Conservation (phyloP, 495 filamentous ascomycete genomes). For the Trichocladium antarcticum region DNA sequence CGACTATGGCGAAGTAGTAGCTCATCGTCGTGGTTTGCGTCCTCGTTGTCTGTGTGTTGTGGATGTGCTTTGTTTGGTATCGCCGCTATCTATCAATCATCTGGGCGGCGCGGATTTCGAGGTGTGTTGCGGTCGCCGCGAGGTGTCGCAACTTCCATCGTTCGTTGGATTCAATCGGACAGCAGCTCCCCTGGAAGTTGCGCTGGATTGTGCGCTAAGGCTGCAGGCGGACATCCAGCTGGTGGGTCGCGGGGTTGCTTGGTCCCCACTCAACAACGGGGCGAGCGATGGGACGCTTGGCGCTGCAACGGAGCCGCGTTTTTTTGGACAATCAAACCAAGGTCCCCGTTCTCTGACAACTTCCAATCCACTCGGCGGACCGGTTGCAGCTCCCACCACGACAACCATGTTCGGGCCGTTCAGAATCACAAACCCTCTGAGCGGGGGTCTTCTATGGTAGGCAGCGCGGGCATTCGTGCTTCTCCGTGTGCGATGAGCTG, state of each 20-base stretch:
- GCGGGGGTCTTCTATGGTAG: slow-evolving; percentile 77
- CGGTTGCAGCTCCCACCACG: slow-evolving; percentile 10
- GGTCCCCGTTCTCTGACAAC: not conserved
- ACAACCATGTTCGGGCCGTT: slow-evolving; percentile 66
- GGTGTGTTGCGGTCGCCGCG: not conserved
- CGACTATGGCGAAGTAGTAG: slow-evolving; percentile 93
- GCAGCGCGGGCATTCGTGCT: slow-evolving; percentile 4
- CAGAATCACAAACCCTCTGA: slow-evolving; percentile 62
- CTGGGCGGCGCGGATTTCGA: not conserved
- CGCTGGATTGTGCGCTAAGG: slow-evolving; percentile 4
- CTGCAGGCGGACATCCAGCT: slow-evolving; percentile 6
- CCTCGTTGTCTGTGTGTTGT: not conserved
- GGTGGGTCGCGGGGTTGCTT: slow-evolving; percentile 15
- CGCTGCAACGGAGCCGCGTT: slow-evolving; percentile 12
- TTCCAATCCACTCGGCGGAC: slow-evolving; percentile 3
- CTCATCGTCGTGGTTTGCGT: slow-evolving; percentile 48
- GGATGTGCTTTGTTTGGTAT: not conserved
- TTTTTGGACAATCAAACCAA: slow-evolving; percentile 10
- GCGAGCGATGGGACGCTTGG: slow-evolving; percentile 9
- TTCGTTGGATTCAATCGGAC: not conserved
- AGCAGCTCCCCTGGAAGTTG: not conserved
- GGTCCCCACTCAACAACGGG: not conserved
- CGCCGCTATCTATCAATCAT: slow-evolving; percentile 25
- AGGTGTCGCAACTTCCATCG: not conserved
- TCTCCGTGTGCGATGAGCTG: not conserved